These are phyloP conservation scores for Leishmania gerbilli DNA, from an alignment of 208 protist species.

Conservation along the genomic window DNA sequence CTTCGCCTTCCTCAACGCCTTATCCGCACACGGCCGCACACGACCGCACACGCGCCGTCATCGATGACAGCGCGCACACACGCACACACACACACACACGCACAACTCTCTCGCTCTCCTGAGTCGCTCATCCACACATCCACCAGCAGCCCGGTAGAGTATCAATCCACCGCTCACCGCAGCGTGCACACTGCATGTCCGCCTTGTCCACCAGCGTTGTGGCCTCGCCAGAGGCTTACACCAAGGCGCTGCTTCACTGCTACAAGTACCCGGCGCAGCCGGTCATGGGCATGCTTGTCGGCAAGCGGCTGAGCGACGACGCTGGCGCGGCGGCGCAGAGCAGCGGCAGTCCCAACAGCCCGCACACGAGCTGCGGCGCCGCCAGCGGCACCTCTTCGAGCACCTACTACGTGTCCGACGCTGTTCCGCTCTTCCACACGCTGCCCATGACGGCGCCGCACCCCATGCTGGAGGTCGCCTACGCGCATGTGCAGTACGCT, in stretches of 20 bases:
- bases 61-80: background rate
- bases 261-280: constrained; percentile 87
- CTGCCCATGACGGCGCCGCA: constrained; percentile 74
- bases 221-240: constrained; percentile 72
- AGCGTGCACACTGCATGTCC: constrained; percentile 15
- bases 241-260: constrained; percentile 83
- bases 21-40: background rate
- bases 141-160: background rate
- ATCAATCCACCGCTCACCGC: background rate
- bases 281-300: constrained; percentile 79
- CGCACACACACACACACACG: background rate
- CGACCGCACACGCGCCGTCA: background rate
- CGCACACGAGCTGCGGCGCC: constrained; percentile 1
- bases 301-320: constrained; percentile 63
- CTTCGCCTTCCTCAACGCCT: background rate
- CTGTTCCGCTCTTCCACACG: constrained; percentile 82
- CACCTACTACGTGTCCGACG: constrained; percentile 65
- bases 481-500: constrained; percentile 65
- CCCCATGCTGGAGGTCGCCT: constrained; percentile 84
- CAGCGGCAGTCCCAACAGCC: constrained; percentile 1
- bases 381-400: constrained; percentile 16
- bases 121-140: background rate
- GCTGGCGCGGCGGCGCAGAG: constrained; percentile 2
- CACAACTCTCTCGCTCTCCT: background rate
- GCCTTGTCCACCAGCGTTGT: constrained; percentile 37